Evolutionary conservation across 1,284 basidiomycete species (phyloP).

Genomic region (Volvariella volvacea): DNA sequence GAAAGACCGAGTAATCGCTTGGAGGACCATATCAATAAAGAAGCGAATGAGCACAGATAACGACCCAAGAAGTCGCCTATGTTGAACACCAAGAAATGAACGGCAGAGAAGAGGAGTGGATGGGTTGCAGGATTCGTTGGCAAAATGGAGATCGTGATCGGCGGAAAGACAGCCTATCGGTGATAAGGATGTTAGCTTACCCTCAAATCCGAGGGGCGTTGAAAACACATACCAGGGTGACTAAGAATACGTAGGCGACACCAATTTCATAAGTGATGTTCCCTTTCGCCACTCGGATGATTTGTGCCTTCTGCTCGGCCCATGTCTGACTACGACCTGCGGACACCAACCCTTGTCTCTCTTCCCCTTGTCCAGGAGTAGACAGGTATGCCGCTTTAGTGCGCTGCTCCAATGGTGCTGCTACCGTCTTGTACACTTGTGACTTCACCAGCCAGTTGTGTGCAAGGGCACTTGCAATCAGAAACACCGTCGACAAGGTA

Average conservation of each 20-base stretch:
- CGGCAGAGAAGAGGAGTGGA: conserved; percentile 60
- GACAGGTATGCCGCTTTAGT: conserved; percentile 12
- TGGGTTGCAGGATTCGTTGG: conserved; percentile 55
- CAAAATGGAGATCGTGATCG: conserved; percentile 72
- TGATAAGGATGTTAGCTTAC: conserved; percentile 2
- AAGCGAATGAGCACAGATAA: conserved; percentile 62
- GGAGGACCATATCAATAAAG: conserved; percentile 61
- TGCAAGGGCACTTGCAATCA: conserved; percentile 42
- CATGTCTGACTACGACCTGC: background rate
- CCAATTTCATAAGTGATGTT: conserved; percentile 70
- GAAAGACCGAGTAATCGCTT: conserved; percentile 57
- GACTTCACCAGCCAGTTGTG: conserved; percentile 52
- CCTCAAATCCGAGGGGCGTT: conserved; percentile 3
- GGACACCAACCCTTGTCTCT: conserved; percentile 28
- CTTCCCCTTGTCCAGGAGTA: conserved; percentile 20
- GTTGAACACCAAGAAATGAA: conserved; percentile 73
- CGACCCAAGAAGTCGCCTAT: conserved; percentile 76
- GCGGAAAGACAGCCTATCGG: conserved; percentile 76
- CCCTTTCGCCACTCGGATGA: conserved; percentile 50
- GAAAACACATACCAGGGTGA: conserved; percentile 63
- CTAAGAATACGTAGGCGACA: conserved; percentile 67
- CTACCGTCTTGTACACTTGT: conserved; percentile 50
- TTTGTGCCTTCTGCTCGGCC: conserved; percentile 29
- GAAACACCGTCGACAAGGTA: conserved; percentile 58
- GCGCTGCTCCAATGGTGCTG: conserved; percentile 31